Evolutionary conservation across 1,284 basidiomycete species (phyloP).

Genomic region (Quambalaria eucalypti): DNA sequence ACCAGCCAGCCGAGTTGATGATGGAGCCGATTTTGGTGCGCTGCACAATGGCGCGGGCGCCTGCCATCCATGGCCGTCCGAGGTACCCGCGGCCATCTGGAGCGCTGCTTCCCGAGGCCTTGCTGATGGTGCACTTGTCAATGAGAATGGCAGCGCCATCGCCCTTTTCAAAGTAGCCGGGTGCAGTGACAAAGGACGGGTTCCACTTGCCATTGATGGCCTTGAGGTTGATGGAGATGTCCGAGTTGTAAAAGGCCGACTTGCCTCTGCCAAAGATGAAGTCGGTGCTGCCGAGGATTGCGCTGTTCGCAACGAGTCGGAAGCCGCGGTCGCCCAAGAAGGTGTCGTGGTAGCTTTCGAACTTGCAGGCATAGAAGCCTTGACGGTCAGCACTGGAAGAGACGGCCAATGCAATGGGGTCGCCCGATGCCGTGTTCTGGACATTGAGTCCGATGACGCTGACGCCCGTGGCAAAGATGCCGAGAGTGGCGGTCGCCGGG

Average conservation of each 20-base stretch:
- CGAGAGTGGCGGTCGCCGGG: not conserved
- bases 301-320: not conserved
- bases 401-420: not conserved
- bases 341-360: not conserved
- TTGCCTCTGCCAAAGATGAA: conserved; percentile 1
- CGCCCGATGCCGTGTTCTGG: not conserved
- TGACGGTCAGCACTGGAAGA: not conserved
- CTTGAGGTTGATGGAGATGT: not conserved
- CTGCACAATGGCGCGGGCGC: not conserved
- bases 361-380: not conserved
- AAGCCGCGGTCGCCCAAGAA: not conserved
- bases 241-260: not conserved
- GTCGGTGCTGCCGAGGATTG: not conserved
- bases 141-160: not conserved
- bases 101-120: not conserved
- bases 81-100: not conserved
- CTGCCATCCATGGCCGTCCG: not conserved
- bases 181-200: not conserved
- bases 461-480: not conserved
- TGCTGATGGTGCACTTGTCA: not conserved
- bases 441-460: not conserved
- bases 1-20: conserved; percentile 1
- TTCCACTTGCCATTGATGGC: no score
- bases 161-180: not conserved
- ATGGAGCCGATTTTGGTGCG: not conserved